phyloP scores from a whole-genome alignment of 306 rosid genomes.

The Dryas alaskensis region DNA sequence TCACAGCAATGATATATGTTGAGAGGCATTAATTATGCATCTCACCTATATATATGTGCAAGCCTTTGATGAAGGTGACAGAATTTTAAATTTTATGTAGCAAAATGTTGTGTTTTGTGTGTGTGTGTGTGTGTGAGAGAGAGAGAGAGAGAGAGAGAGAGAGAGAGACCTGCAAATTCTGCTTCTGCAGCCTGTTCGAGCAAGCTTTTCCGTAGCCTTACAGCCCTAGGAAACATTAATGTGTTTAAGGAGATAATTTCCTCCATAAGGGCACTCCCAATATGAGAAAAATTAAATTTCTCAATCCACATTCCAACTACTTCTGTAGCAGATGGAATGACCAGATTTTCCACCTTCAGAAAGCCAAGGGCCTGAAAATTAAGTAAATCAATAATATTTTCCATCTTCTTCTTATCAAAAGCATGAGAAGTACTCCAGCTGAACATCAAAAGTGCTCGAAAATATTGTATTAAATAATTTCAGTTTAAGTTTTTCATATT shows the following conservation, averaged over 20 bases:
- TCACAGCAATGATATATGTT: no score
- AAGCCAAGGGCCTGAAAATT: slow-evolving; percentile 26
- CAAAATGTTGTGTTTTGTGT: no score
- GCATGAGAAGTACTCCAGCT: background rate
- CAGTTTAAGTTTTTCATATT: no score
- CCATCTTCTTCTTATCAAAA: no score
- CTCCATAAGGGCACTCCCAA: background rate
- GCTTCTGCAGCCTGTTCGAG: background rate
- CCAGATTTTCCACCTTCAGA: slow-evolving; percentile 26
- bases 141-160: background rate
- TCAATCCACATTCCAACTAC: slow-evolving; percentile 29
- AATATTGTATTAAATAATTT: no score
- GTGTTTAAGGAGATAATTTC: slow-evolving; percentile 22
- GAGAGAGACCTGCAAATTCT: slow-evolving; percentile 13
- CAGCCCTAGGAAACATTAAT: slow-evolving; percentile 34
- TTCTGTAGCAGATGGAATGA: slow-evolving; percentile 29
- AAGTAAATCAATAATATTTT: background rate
- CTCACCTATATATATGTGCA: no score
- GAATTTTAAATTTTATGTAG: no score
- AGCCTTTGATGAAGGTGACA: no score
- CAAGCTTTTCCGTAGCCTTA: slow-evolving; percentile 24
- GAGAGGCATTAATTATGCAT: no score
- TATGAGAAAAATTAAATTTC: slow-evolving; percentile 18
- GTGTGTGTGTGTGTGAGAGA: no score
- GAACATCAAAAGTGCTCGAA: no score